Conservation (phyloP, 192 early-diverging fungal genomes). For the Diversispora eburnea region DNA sequence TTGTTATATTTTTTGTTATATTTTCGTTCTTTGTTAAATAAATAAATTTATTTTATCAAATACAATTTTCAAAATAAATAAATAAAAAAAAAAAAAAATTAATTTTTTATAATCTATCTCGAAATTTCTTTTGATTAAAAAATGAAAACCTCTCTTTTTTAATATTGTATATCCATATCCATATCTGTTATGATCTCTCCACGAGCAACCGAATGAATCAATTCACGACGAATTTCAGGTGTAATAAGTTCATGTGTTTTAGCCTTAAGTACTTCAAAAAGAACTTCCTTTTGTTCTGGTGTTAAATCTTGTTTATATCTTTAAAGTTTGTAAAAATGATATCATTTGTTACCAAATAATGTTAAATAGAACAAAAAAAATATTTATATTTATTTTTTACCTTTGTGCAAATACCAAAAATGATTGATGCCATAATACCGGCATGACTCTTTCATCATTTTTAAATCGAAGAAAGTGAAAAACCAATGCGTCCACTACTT, state of each 20-base stretch:
- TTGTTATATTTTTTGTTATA: too few relatives aligned
- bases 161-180: too few relatives aligned
- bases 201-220: slow-evolving; percentile 66
- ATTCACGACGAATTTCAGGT: slow-evolving; percentile 91
- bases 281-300: slow-evolving; percentile 88
- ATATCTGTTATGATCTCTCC: slow-evolving; percentile 16
- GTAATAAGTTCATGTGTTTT: slow-evolving; percentile 82
- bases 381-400: slow-evolving; percentile 21
- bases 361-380: neutral
- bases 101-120: too few relatives aligned
- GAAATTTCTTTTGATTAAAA: too few relatives aligned
- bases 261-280: slow-evolving; percentile 76
- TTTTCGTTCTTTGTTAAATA: too few relatives aligned
- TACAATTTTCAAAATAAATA: too few relatives aligned
- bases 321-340: neutral
- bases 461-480: slow-evolving; percentile 93
- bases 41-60: too few relatives aligned
- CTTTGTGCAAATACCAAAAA: slow-evolving; percentile 93
- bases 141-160: too few relatives aligned
- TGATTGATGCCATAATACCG: slow-evolving; percentile 97
- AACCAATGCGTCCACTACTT: slow-evolving; percentile 94
- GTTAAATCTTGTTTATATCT: slow-evolving; percentile 95
- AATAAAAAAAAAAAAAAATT: too few relatives aligned
- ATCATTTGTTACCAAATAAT: neutral
- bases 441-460: slow-evolving; percentile 76